Evolutionary conservation across 176 grass and related monocot genomes (phyloP).

Genomic region (Phoenix dactylifera): DNA sequence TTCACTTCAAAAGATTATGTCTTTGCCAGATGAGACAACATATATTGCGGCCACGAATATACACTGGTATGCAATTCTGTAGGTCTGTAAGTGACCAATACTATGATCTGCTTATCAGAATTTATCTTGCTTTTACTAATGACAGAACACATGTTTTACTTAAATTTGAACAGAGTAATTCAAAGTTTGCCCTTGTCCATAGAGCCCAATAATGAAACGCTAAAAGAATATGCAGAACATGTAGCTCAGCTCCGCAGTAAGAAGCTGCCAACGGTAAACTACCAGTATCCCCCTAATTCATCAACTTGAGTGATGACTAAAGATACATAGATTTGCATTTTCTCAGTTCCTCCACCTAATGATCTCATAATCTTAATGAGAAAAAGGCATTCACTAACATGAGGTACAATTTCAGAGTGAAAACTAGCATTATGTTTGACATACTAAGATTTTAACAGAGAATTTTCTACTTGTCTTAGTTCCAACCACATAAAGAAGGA

Average conservation of each 20-base stretch:
- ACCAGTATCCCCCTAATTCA: background rate
- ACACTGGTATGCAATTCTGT: slow-evolving; percentile 48
- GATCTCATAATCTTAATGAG: too few species aligned
- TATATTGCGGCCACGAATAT: slow-evolving; percentile 97
- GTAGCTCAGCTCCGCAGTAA: slow-evolving; percentile 57
- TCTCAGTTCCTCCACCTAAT: too few species aligned
- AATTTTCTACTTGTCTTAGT: slow-evolving; percentile 24
- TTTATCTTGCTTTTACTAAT: slow-evolving; percentile 20
- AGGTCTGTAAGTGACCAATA: background rate
- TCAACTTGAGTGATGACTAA: background rate
- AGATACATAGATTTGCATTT: background rate
- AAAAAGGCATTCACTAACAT: too few species aligned
- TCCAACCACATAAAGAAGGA: slow-evolving; percentile 86
- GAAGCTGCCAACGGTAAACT: slow-evolving; percentile 86
- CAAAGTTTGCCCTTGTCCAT: slow-evolving; percentile 89
- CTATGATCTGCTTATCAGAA: background rate
- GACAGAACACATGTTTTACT: background rate
- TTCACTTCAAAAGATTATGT: slow-evolving; percentile 72
- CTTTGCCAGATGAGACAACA: slow-evolving; percentile 77
- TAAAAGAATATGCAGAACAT: slow-evolving; percentile 77
- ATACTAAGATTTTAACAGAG: too few species aligned
- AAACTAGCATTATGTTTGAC: too few species aligned
- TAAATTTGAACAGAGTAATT: slow-evolving; percentile 48
- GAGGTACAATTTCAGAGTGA: too few species aligned
- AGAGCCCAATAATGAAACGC: slow-evolving; percentile 83